phyloP scores from a whole-genome alignment of 306 rosid species.

The Glycine latifolia region DNA sequence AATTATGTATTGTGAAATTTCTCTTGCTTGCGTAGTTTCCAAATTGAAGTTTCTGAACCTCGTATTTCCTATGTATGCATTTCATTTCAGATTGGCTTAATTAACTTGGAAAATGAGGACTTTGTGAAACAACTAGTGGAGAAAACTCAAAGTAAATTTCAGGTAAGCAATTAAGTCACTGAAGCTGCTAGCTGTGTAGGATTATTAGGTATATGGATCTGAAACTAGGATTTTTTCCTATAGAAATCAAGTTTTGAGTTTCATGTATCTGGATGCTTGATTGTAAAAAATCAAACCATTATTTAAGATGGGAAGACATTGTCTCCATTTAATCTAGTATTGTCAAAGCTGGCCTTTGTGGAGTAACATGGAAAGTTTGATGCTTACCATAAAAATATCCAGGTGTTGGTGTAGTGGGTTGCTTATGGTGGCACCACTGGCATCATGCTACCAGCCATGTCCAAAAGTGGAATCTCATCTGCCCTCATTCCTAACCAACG shows the following conservation, averaged over 20 bases:
- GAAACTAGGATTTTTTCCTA: not conserved
- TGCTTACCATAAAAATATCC: conserved; percentile 25
- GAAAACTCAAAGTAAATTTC: conserved; percentile 66
- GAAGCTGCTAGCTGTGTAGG: conserved; percentile 27
- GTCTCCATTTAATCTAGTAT: too few relatives aligned
- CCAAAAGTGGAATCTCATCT: not conserved
- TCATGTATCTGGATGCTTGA: conserved; percentile 8
- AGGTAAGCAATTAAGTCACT: conserved; percentile 63
- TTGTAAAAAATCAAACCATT: conserved; percentile 3
- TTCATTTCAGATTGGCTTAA: conserved; percentile 76
- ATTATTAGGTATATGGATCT: not conserved
- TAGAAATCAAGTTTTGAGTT: conserved; percentile 6
- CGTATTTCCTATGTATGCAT: conserved; percentile 19
- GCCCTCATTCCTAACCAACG: too few relatives aligned
- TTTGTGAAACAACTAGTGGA: conserved; percentile 75
- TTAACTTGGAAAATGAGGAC: conserved; percentile 88
- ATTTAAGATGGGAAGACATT: conserved; percentile 8
- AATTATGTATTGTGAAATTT: conserved; percentile 29
- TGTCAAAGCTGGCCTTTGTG: conserved; percentile 24
- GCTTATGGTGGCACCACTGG: too few relatives aligned
- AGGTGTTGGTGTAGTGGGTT: not conserved
- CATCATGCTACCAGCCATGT: too few relatives aligned
- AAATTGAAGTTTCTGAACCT: conserved; percentile 35
- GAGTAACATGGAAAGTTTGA: conserved; percentile 6
- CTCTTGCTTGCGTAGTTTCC: conserved; percentile 2